Percentiles rank a stretch among this genome's conserved stretches.
These are phyloP conservation scores for Tritrichomonas foetus DNA, from an alignment of 208 protist genomes.

Conservation along the genomic window DNA sequence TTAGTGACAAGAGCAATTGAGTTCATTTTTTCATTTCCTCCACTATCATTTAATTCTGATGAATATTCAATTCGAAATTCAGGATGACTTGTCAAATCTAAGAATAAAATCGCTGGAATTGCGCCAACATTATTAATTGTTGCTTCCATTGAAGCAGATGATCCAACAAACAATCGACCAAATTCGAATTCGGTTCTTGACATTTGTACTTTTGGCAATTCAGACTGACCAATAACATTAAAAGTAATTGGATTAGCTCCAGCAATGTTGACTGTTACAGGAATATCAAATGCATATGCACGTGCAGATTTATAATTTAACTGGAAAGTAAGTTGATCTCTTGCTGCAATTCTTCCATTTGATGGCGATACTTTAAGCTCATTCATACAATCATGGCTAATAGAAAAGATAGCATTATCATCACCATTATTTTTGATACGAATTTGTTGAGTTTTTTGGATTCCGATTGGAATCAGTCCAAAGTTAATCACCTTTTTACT, in stretches of 20 bases:
- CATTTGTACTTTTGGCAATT: neutral
- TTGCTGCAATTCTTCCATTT: neutral
- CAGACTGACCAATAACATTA: neutral
- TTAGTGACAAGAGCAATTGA: neutral
- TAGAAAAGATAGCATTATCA: neutral
- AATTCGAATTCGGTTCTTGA: neutral
- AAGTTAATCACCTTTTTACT: neutral
- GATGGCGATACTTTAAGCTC: neutral
- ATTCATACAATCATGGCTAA: neutral
- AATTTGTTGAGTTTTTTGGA: neutral
- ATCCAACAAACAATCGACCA: neutral
- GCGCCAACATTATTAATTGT: neutral
- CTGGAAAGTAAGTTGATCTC: neutral
- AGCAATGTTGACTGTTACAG: neutral
- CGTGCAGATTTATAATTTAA: neutral
- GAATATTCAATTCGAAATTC: neutral
- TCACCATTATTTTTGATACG: neutral
- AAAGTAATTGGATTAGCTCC: neutral
- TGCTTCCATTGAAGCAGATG: neutral
- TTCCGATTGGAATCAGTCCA: neutral
- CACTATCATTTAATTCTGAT: neutral
- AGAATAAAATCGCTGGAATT: neutral
- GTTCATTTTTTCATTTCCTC: neutral
- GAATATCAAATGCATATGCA: neutral
- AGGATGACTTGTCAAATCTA: neutral